Conservation (phyloP, 2,329 filamentous ascomycete genomes). For the Penicillium sp. region DNA sequence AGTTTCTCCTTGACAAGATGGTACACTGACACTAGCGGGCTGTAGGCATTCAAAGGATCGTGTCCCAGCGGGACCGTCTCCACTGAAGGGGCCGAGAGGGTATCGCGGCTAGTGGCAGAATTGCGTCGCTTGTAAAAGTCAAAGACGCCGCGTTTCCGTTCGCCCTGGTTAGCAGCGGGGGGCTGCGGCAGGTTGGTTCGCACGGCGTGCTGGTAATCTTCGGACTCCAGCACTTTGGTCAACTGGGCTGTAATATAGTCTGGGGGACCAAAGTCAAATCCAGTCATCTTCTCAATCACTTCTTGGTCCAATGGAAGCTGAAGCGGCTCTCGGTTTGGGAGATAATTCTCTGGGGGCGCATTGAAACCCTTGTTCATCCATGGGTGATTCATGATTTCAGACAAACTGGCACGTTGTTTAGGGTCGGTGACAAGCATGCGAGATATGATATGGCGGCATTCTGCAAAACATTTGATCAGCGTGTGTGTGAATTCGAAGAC, state of each 20-base stretch:
- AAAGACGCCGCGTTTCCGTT: constrained; percentile 87
- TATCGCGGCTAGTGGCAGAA: constrained; percentile 79
- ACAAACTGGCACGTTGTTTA: constrained; percentile 75
- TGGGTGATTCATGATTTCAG: constrained; percentile 89
- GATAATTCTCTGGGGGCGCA: constrained; percentile 80
- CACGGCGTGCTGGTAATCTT: constrained; percentile 88
- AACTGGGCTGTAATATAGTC: constrained; percentile 81
- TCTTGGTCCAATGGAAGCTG: constrained; percentile 76
- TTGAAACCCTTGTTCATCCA: constrained; percentile 95
- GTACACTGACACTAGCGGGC: constrained; percentile 88
- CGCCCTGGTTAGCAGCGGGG: constrained; percentile 57
- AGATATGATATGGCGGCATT: constrained; percentile 89
- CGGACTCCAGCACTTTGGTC: constrained; percentile 81
- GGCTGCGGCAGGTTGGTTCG: constrained; percentile 67
- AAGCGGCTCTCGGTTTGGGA: constrained; percentile 81
- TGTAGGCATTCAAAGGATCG: constrained; percentile 90
- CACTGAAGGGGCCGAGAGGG: constrained; percentile 74
- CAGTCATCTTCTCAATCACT: constrained; percentile 90
- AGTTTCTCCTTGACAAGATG: constrained; percentile 95
- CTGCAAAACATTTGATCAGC: constrained; percentile 53
- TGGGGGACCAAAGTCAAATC: constrained; percentile 90
- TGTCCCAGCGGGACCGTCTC: constrained; percentile 78
- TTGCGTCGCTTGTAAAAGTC: constrained; percentile 96
- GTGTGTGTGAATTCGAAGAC: not conserved
- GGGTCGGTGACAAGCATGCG: constrained; percentile 96